Evolutionary conservation across 352 stramenopile species (phyloP).

Genomic region (Halophytophthora batemanensis): DNA sequence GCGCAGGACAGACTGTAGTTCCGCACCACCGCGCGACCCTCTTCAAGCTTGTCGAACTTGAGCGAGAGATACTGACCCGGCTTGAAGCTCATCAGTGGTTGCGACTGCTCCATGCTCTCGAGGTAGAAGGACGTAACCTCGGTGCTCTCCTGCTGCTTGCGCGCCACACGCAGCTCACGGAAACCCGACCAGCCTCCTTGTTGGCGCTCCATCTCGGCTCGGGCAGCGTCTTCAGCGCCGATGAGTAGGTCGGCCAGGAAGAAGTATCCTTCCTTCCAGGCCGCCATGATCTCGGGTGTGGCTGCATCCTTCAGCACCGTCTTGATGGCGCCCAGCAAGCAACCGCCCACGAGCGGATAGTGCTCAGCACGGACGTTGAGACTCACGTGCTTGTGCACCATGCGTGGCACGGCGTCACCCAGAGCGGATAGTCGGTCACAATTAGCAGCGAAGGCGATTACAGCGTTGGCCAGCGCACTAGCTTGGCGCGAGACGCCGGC

Average conservation of each 20-base stretch:
- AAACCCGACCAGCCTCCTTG: constrained; percentile 54
- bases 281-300: constrained; percentile 55
- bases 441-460: constrained; percentile 61
- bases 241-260: constrained; percentile 65
- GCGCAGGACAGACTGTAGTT: constrained; percentile 57
- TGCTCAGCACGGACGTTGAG: constrained; percentile 64
- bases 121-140: constrained; percentile 65
- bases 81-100: constrained; percentile 39
- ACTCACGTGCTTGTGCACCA: constrained; percentile 61
- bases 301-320: constrained; percentile 44
- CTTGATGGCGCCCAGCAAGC: constrained; percentile 56
- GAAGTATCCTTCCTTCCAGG: constrained; percentile 55
- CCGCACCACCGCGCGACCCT: constrained; percentile 39
- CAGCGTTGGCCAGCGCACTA: constrained; percentile 46
- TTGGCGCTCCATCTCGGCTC: constrained; percentile 26
- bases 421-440: constrained; percentile 53
- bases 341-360: constrained; percentile 61
- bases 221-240: constrained; percentile 41
- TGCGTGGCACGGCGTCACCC: constrained; percentile 45
- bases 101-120: constrained; percentile 28
- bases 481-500: constrained; percentile 38
- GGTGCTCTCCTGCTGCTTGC: constrained; percentile 44
- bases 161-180: constrained; percentile 50
- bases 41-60: constrained; percentile 36
- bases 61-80: constrained; percentile 61